These are phyloP conservation scores for Erysimum cheiri DNA, from an alignment of 441 rosid species.

Conservation along the genomic window DNA sequence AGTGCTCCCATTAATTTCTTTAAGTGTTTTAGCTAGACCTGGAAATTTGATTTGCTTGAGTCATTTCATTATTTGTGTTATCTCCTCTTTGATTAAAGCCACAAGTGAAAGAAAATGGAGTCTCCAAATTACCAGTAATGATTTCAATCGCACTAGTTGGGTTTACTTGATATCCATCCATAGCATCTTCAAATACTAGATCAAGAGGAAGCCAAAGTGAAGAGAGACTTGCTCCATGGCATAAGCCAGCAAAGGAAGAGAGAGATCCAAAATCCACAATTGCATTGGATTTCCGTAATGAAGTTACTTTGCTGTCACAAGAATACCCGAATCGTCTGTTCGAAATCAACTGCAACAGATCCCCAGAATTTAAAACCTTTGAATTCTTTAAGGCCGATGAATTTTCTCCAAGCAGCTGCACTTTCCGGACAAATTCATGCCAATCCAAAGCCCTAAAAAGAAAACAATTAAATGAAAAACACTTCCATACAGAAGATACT, in stretches of 20 bases:
- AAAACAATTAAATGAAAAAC: neutral
- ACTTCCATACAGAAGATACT: neutral
- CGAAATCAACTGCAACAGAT: slow-evolving; percentile 58
- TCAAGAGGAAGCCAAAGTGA: slow-evolving; percentile 86
- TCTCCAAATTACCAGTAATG: slow-evolving; percentile 59
- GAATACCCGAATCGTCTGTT: slow-evolving; percentile 48
- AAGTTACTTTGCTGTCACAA: slow-evolving; percentile 55
- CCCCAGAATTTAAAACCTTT: slow-evolving; percentile 46
- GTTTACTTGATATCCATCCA: slow-evolving; percentile 82
- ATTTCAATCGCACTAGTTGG: slow-evolving; percentile 76
- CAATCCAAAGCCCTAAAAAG: slow-evolving; percentile 59
- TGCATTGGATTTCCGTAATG: slow-evolving; percentile 51
- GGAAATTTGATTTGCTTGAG: slow-evolving; percentile 33
- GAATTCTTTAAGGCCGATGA: slow-evolving; percentile 57
- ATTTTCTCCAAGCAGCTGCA: slow-evolving; percentile 56
- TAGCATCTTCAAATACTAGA: slow-evolving; percentile 73
- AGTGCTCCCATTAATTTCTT: slow-evolving; percentile 65
- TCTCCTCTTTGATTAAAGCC: slow-evolving; percentile 32
- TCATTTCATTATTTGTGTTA: slow-evolving; percentile 8
- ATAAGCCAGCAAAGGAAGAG: slow-evolving; percentile 57
- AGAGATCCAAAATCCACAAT: slow-evolving; percentile 62
- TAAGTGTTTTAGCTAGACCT: slow-evolving; percentile 74
- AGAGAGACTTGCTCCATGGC: slow-evolving; percentile 67
- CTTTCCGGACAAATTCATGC: slow-evolving; percentile 58
- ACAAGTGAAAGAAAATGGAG: slow-evolving; percentile 32